Conservation (phyloP, 768 basidiomycete species). For the Amanita inopinata region DNA sequence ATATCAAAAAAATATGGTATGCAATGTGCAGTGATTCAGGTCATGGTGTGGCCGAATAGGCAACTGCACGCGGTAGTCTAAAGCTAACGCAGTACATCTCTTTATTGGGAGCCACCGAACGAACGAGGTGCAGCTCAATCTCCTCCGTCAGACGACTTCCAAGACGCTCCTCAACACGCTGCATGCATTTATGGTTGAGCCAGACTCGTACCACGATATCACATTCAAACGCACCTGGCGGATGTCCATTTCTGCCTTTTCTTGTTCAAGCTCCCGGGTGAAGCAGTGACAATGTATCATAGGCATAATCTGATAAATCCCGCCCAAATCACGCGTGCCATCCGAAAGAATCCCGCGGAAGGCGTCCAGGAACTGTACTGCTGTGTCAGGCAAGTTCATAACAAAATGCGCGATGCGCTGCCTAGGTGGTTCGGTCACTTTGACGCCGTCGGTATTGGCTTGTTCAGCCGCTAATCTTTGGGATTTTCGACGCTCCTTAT, state of each 20-base stretch:
- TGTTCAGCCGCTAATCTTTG: constrained; percentile 19
- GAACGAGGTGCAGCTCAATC: constrained; percentile 61
- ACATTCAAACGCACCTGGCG: constrained; percentile 45
- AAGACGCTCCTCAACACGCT: constrained; percentile 69
- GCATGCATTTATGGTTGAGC: constrained; percentile 14
- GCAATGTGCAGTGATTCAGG: no score
- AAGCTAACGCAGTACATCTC: constrained; percentile 98
- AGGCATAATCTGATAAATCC: constrained; percentile 61
- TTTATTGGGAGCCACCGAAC: constrained; percentile 92
- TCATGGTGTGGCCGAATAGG: constrained; percentile 15
- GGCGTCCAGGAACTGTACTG: constrained; percentile 81
- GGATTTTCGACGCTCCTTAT: constrained; percentile 28
- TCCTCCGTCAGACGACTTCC: constrained; percentile 42
- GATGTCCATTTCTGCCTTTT: constrained; percentile 69
- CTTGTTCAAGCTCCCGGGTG: constrained; percentile 68
- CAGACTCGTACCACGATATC: constrained; percentile 7
- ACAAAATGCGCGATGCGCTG: constrained; percentile 74
- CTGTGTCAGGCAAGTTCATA: constrained; percentile 97
- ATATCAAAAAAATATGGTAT: no score
- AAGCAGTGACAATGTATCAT: constrained; percentile 97
- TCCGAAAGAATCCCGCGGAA: constrained; percentile 64
- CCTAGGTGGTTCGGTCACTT: constrained; percentile 26
- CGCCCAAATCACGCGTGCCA: constrained; percentile 26
- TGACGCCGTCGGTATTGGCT: constrained; percentile 3
- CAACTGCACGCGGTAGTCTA: constrained; percentile 31